phyloP scores from a whole-genome alignment of 2,329 filamentous ascomycete species.

The Scolecobasidium constrictum region DNA sequence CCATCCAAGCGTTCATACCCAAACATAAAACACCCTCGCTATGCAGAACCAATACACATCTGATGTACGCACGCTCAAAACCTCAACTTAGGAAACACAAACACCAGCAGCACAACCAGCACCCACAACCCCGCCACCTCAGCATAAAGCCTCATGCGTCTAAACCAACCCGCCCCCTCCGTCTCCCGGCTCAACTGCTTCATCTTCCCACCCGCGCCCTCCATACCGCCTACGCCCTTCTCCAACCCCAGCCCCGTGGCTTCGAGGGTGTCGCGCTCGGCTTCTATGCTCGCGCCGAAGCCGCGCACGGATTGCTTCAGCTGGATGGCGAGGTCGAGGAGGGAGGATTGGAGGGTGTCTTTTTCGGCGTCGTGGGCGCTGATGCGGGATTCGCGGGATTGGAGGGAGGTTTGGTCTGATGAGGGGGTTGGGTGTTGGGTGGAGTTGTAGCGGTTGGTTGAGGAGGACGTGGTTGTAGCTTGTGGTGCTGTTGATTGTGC shows the following conservation, averaged over 20 bases:
- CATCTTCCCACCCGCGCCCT: conserved; percentile 67
- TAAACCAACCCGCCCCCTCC: conserved; percentile 83
- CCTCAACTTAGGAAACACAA: conserved; percentile 76
- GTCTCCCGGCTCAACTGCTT: conserved; percentile 66
- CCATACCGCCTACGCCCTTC: conserved; percentile 66
- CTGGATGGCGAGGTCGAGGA: conserved; percentile 68
- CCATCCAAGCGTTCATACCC: too few species aligned
- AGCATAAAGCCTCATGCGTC: conserved; percentile 69
- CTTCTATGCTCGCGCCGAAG: conserved; percentile 63
- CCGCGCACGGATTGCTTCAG: conserved; percentile 65
- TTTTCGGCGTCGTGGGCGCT: conserved; percentile 72
- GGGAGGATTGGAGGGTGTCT: conserved; percentile 67
- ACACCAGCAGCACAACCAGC: conserved; percentile 67
- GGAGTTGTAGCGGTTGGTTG: conserved; percentile 16
- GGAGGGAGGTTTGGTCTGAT: conserved; percentile 11
- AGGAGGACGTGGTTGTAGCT: conserved; percentile 18
- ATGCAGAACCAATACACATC: too few species aligned
- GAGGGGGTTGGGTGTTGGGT: conserved; percentile 8
- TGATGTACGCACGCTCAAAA: too few species aligned
- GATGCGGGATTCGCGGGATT: conserved; percentile 53
- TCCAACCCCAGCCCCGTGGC: conserved; percentile 66
- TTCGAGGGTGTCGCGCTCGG: conserved; percentile 60
- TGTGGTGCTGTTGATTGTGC: conserved; percentile 15
- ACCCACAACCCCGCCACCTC: conserved; percentile 77
- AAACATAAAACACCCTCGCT: too few species aligned